phyloP scores from a whole-genome alignment of 2,329 filamentous ascomycete species.

The Dactylellina cionopaga region DNA sequence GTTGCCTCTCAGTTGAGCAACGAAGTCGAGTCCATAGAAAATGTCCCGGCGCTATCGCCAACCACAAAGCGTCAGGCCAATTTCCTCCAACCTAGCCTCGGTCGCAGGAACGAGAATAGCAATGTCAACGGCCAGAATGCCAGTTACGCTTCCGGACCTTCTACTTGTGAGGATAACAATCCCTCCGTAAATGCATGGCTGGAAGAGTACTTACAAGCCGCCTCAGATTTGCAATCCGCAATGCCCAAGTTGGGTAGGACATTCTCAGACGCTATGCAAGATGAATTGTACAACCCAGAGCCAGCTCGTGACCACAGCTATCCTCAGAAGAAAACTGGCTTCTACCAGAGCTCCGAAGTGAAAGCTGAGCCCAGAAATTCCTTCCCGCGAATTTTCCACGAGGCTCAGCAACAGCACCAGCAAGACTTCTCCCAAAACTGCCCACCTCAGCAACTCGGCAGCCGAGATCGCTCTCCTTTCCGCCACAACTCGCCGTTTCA shows the following conservation, averaged over 20 bases:
- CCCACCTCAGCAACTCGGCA: constrained; percentile 54
- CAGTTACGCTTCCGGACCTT: constrained; percentile 41
- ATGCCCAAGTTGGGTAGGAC: constrained; percentile 84
- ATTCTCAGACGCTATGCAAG: constrained; percentile 83
- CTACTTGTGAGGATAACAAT: constrained; percentile 57
- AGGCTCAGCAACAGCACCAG: constrained; percentile 55
- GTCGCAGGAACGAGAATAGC: background rate
- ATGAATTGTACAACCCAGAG: constrained; percentile 82
- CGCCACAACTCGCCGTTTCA: constrained; percentile 62
- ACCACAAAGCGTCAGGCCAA: constrained; percentile 50
- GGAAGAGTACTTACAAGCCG: constrained; percentile 74
- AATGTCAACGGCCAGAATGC: constrained; percentile 4
- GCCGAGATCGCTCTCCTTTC: constrained; percentile 82
- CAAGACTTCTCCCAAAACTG: constrained; percentile 31
- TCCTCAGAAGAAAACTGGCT: constrained; percentile 76
- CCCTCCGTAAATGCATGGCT: constrained; percentile 63
- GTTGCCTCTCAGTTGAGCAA: constrained; percentile 37
- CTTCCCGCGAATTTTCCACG: constrained; percentile 62
- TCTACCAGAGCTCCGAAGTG: constrained; percentile 74
- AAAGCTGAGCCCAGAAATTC: constrained; percentile 63
- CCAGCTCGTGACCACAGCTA: constrained; percentile 64
- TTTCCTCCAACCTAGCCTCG: background rate
- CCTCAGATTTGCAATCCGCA: constrained; percentile 68
- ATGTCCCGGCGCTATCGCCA: constrained; percentile 56
- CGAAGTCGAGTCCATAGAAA: constrained; percentile 53